phyloP scores from a whole-genome alignment of 192 early-diverging fungal genomes.

The Podila epigama region DNA sequence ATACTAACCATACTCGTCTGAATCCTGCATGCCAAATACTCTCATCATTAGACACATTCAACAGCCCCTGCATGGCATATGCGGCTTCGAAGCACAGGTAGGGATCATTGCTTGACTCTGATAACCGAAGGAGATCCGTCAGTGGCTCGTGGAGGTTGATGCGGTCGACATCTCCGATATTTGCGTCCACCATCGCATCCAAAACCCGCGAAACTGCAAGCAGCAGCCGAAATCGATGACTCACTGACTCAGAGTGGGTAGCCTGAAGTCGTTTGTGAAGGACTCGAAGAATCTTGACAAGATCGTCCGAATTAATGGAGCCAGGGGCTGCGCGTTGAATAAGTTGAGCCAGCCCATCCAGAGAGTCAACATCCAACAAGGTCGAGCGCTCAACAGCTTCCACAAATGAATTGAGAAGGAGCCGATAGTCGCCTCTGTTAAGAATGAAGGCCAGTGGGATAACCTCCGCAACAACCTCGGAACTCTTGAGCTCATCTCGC shows the following conservation, averaged over 20 bases:
- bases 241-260: not conserved
- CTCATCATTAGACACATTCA: slow-evolving; percentile 6
- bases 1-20: not conserved
- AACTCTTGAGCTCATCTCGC: not conserved
- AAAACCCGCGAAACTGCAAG: not conserved
- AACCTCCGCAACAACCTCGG: not conserved
- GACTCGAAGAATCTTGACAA: slow-evolving; percentile 3
- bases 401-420: not conserved
- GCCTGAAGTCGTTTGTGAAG: not conserved
- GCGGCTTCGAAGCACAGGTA: slow-evolving; percentile 1
- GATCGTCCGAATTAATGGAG: not conserved
- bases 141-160: slow-evolving; percentile 3
- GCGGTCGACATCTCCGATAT: not conserved
- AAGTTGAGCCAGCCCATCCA: not conserved
- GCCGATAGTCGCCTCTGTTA: not conserved
- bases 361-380: not conserved
- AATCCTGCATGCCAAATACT: slow-evolving; percentile 3
- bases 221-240: not conserved
- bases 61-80: slow-evolving; percentile 5
- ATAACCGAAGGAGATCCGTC: not conserved
- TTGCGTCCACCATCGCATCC: slow-evolving; percentile 4
- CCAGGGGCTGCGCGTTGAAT: not conserved
- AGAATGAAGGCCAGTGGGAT: not conserved
- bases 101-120: slow-evolving; percentile 1
- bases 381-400: not conserved